These are phyloP conservation scores for Eleusine coracana DNA, from an alignment of 176 grass and related monocot species.

Conservation along the genomic window DNA sequence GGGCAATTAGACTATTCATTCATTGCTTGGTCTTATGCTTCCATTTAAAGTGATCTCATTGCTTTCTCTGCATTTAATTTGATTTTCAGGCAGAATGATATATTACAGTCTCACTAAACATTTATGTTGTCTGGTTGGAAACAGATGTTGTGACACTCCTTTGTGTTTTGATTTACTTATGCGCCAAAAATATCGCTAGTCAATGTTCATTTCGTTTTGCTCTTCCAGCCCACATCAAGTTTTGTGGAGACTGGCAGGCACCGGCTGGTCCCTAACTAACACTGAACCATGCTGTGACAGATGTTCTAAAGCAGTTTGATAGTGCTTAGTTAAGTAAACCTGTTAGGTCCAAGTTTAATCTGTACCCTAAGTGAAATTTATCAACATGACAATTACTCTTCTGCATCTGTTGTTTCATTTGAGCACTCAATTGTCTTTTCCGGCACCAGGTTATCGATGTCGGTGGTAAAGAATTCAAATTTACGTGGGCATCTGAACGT, in stretches of 20 bases:
- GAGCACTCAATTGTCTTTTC: slow-evolving; percentile 33
- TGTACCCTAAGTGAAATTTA: too few species aligned
- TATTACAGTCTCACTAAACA: neutral
- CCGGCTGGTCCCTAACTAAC: too few species aligned
- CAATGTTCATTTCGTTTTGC: neutral
- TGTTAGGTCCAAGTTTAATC: slow-evolving; percentile 1
- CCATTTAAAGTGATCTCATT: neutral
- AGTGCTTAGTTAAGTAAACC: neutral
- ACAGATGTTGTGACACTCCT: neutral
- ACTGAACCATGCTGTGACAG: too few species aligned
- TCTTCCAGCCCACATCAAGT: neutral
- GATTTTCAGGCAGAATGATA: slow-evolving; percentile 1
- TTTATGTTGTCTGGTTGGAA: slow-evolving; percentile 32
- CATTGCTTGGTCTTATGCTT: neutral
- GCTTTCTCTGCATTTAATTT: neutral
- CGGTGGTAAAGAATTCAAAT: slow-evolving; percentile 84
- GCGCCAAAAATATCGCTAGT: neutral
- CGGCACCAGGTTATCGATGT: slow-evolving; percentile 83
- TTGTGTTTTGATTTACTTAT: neutral
- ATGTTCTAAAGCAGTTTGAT: too few species aligned
- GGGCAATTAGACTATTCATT: neutral
- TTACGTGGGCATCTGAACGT: slow-evolving; percentile 70
- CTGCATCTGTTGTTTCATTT: slow-evolving; percentile 2
- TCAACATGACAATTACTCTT: neutral
- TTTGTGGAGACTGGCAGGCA: neutral